A percentile compares a stretch with the other conserved stretches of the same genome.
Evolutionary conservation across 1,284 basidiomycete genomes (phyloP).

Genomic region (Ceraceosorus bombacis): DNA sequence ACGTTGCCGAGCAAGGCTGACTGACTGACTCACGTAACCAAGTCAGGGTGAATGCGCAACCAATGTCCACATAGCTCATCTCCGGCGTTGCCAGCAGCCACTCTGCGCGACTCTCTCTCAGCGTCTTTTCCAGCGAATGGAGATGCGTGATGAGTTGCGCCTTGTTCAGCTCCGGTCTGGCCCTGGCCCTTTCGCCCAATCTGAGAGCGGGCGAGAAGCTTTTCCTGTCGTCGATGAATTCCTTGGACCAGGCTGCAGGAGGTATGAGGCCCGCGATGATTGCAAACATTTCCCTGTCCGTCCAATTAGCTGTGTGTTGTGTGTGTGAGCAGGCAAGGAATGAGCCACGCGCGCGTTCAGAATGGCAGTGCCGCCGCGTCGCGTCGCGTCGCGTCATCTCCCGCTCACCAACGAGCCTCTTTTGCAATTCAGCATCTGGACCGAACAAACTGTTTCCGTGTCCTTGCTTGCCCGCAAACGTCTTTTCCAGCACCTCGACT

Average conservation of each 20-base stretch:
- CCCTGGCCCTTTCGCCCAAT: not conserved
- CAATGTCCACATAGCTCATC: not conserved
- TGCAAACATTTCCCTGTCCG: not conserved
- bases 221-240: constrained; percentile 36
- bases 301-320: not conserved
- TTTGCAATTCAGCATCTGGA: not conserved
- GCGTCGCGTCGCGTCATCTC: not conserved
- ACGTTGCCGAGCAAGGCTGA: too few species aligned
- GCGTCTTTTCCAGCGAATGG: not conserved
- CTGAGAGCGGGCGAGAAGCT: constrained; percentile 6
- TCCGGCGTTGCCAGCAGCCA: not conserved
- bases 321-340: not conserved
- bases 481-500: not conserved
- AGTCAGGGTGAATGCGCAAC: not conserved
- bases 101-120: not conserved
- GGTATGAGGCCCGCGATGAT: not conserved
- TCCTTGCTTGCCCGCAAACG: not conserved
- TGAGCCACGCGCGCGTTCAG: not conserved
- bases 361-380: too few species aligned
- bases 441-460: not conserved
- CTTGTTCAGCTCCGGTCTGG: not conserved
- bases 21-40: not conserved
- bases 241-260: constrained; percentile 13
- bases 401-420: not conserved
- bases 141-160: not conserved